These are phyloP conservation scores for Trichocladium antarcticum DNA, from an alignment of 495 filamentous ascomycete genomes.

Conservation along the genomic window DNA sequence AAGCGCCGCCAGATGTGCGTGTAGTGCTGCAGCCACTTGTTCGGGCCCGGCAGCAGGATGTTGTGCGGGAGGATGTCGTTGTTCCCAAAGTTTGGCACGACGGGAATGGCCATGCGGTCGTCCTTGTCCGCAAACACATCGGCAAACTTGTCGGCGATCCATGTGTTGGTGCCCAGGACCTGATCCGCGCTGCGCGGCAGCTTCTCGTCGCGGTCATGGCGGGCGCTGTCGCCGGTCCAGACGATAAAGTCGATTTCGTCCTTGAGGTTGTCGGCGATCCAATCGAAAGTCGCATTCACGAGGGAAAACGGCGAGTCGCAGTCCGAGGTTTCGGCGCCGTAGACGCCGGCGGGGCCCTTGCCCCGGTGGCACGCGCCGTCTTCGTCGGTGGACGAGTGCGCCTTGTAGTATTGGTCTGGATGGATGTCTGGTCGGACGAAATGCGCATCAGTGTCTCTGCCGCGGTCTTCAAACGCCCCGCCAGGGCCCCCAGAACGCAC, in stretches of 20 bases:
- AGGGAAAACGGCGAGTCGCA: conserved; percentile 78
- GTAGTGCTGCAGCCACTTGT: conserved; percentile 67
- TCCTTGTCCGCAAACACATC: conserved; percentile 51
- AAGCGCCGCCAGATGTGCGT: conserved; percentile 67
- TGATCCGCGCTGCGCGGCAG: conserved; percentile 64
- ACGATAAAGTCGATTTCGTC: conserved; percentile 87
- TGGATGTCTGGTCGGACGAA: conserved; percentile 57
- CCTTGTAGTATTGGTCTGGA: conserved; percentile 74
- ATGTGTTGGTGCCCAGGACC: conserved; percentile 61
- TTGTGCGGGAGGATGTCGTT: conserved; percentile 98
- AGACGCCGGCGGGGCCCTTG: conserved; percentile 62
- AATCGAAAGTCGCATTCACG: conserved; percentile 81
- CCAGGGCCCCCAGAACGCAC: conserved; percentile 34
- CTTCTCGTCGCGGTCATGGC: conserved; percentile 86
- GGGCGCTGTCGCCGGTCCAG: conserved; percentile 94
- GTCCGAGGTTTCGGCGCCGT: conserved; percentile 73
- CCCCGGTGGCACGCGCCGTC: conserved; percentile 67
- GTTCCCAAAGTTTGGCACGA: conserved; percentile 87
- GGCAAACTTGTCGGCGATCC: conserved; percentile 64
- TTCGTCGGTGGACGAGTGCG: conserved; percentile 57
- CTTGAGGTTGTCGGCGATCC: conserved; percentile 76
- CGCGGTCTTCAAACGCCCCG: too few relatives aligned
- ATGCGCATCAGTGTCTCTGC: background rate
- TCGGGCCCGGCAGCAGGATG: conserved; percentile 75
- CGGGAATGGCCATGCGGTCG: conserved; percentile 55